Evolutionary conservation across 1,139 yeast genomes (phyloP), one percentile per base, ranked within the genome.

Genomic region (Suhomyces ambrosiae): DNA sequence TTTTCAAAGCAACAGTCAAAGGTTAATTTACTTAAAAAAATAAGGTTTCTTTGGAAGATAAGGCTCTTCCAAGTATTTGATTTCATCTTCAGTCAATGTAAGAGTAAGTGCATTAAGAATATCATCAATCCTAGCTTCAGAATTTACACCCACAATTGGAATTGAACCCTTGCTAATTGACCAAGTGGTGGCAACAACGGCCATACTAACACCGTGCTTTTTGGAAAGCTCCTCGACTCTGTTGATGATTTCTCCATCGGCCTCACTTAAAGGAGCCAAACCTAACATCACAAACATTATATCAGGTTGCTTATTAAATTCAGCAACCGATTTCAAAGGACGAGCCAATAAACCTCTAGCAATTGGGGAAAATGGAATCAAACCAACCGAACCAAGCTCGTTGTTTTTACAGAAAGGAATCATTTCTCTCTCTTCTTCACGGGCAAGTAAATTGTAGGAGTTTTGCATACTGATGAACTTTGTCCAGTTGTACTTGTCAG

Each of bases 351-450:
- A 17, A 4, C 80, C 80, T 46, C 74, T 55, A 7, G 76, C 77
- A 44, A 66, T 56, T 12, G 80, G 79, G 7, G 76, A 69, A 74
- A 76, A 76, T 6, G 80, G 80, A 38, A 73, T 65, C 23, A 75
- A 37, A 0, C 78, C 79, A 22, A 75, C 76, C 17, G 72, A 69
- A 7, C 65, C 65, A 23, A 61, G 35, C 7, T 46, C 54, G 29
- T 48, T 49, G 3, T 61, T 55, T 6, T 76, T 57, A 50, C 81
- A 76, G 58, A 62, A 79, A 17, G 76, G 79, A 46, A 67, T 74
- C 76, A 79, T 68, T 49, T 80, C 85, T 24, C 76, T 59, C 52
- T 80, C 86, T 38, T 80, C 84, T 50, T 79, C 84, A 16, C 86
- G 63, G 53, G 76, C 68, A 5, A 79, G 40, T 46, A 79, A 61